Conservation (phyloP, 2,329 filamentous ascomycete genomes). For the Penicillium sp. region DNA sequence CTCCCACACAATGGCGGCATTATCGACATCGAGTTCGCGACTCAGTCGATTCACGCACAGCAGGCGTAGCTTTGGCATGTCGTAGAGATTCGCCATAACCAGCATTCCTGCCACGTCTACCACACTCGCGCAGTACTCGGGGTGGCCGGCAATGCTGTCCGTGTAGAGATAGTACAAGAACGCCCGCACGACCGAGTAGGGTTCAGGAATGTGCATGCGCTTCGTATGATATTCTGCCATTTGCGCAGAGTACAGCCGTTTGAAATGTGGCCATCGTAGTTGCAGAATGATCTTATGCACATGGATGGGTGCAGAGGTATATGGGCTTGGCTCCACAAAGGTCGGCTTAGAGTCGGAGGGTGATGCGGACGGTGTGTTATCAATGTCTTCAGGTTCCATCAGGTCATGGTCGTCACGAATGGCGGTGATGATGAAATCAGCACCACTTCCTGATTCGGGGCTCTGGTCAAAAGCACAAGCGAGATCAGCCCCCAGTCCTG, state of each 20-base stretch:
- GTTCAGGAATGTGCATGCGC: constrained; percentile 96
- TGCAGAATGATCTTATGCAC: constrained; percentile 94
- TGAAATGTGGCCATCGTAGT: constrained; percentile 95
- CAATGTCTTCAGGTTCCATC: constrained; percentile 53
- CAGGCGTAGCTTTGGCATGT: constrained; percentile 87
- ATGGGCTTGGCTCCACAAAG: constrained; percentile 36
- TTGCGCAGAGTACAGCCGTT: constrained; percentile 83
- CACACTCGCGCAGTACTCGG: constrained; percentile 61
- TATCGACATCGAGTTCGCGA: constrained; percentile 88
- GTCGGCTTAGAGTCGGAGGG: constrained; percentile 28
- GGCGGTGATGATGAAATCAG: constrained; percentile 89
- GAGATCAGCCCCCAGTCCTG: constrained; percentile 78
- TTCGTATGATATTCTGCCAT: constrained; percentile 98
- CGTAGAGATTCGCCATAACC: constrained; percentile 97
- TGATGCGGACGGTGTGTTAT: constrained; percentile 32
- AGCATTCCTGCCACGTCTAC: constrained; percentile 89
- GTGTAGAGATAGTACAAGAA: constrained; percentile 98
- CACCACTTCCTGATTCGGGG: constrained; percentile 78
- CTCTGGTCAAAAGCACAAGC: constrained; percentile 82
- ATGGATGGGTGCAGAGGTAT: constrained; percentile 79
- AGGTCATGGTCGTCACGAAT: constrained; percentile 62
- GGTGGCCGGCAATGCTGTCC: constrained; percentile 71
- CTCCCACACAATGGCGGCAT: constrained; percentile 95
- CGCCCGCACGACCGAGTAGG: constrained; percentile 87
- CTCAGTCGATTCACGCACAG: constrained; percentile 87